phyloP scores from a whole-genome alignment of 129 eudicot species.

The Tanacetum coccineum region DNA sequence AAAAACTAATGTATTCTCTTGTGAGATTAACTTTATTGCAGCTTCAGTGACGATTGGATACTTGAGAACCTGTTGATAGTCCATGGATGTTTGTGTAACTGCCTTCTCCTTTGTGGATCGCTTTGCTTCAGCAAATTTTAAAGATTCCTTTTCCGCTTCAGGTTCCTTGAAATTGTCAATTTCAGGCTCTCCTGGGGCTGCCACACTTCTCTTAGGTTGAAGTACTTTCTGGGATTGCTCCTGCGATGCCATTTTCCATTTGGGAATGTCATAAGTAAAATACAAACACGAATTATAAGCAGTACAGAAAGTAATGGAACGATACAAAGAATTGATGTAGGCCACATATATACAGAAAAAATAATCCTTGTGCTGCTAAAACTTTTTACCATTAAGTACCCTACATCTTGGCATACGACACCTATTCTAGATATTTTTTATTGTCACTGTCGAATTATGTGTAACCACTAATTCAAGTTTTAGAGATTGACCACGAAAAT shows the following conservation, averaged over 20 bases:
- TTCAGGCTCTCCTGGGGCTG: constrained; percentile 17
- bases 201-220: constrained; percentile 21
- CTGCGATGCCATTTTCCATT: not conserved
- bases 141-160: constrained; percentile 16
- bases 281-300: not conserved
- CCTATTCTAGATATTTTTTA: too few species aligned
- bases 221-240: constrained; percentile 18
- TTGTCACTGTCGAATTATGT: too few species aligned
- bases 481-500: too few species aligned
- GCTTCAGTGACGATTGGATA: constrained; percentile 59
- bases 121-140: constrained; percentile 20
- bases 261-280: not conserved
- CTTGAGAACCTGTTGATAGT: constrained; percentile 40
- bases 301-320: not conserved
- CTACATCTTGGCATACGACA: too few species aligned
- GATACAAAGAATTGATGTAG: not conserved
- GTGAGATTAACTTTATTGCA: constrained; percentile 40
- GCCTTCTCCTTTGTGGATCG: constrained; percentile 19
- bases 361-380: too few species aligned
- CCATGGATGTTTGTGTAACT: constrained; percentile 30
- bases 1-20: constrained; percentile 50
- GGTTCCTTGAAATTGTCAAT: constrained; percentile 31
- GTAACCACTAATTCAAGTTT: too few species aligned
- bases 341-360: not conserved
- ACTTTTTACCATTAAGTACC: too few species aligned